Conservation (phyloP, 2,329 filamentous ascomycete species). For the Ceratocystis smalleyi region DNA sequence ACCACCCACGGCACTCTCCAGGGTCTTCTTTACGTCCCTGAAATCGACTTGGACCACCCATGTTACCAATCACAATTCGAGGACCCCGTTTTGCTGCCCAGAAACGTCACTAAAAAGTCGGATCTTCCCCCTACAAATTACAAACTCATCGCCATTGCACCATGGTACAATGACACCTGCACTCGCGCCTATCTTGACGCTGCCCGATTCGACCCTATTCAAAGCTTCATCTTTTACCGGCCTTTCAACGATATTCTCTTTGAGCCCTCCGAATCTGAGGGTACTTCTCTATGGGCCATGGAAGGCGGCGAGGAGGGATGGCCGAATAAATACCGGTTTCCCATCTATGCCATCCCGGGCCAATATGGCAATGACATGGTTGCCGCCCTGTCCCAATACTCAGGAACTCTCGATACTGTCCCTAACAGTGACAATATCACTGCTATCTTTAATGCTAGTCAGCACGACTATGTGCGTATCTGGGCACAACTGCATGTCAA, state of each 20-base stretch:
- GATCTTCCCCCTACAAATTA: constrained; percentile 56
- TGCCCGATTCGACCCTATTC: constrained; percentile 41
- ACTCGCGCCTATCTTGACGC: constrained; percentile 55
- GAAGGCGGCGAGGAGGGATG: constrained; percentile 49
- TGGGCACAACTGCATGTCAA: constrained; percentile 39
- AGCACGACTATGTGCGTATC: constrained; percentile 44
- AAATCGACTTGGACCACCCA: constrained; percentile 39
- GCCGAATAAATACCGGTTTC: constrained; percentile 55
- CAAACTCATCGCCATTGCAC: constrained; percentile 65
- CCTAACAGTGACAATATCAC: constrained; percentile 43
- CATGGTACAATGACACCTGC: constrained; percentile 66
- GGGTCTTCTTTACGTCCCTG: constrained; percentile 76
- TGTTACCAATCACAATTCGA: constrained; percentile 48
- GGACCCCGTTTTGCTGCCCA: constrained; percentile 42
- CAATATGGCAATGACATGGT: constrained; percentile 52
- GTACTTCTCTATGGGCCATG: constrained; percentile 54
- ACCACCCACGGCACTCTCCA: constrained; percentile 46
- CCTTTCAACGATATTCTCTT: constrained; percentile 35
- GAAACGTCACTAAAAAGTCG: constrained; percentile 56
- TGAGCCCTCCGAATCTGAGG: constrained; percentile 19
- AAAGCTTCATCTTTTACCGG: constrained; percentile 48
- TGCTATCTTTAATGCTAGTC: constrained; percentile 37
- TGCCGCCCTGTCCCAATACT: constrained; percentile 57
- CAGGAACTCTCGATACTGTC: constrained; percentile 51
- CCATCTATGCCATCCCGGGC: constrained; percentile 68